phyloP scores from a whole-genome alignment of 2,329 filamentous ascomycete genomes.

The Diaporthe nobilis region DNA sequence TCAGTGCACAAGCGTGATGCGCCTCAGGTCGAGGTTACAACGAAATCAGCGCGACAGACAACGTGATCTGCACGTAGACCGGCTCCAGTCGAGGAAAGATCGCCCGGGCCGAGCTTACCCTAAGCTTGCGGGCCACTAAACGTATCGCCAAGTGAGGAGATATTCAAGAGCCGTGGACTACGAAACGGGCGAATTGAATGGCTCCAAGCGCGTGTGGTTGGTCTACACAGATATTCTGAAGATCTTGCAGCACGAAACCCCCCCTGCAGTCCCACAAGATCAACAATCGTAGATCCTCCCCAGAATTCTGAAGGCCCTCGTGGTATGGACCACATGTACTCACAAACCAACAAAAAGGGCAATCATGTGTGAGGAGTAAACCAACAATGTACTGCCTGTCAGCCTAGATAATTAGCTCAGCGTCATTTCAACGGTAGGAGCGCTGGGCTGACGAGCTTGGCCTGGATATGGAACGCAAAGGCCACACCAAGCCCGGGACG shows the following conservation, averaged over 20 bases:
- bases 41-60: background rate
- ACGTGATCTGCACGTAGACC: background rate
- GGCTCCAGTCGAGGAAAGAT: background rate
- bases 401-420: background rate
- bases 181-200: background rate
- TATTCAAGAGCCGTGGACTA: background rate
- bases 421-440: background rate
- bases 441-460: background rate
- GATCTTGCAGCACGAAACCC: background rate
- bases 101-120: slow-evolving; percentile 15
- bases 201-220: background rate
- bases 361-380: background rate
- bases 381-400: background rate
- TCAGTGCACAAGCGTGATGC: too few species aligned
- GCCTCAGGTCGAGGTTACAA: background rate
- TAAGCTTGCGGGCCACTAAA: background rate
- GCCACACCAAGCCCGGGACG: slow-evolving; percentile 2
- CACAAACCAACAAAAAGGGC: background rate
- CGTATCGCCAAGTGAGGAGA: background rate
- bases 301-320: background rate
- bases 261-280: background rate
- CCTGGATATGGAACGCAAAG: background rate
- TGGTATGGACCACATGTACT: background rate
- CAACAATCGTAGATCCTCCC: background rate
- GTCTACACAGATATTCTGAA: background rate